phyloP scores from a whole-genome alignment of 371 early-diverging fungal species.

The Mortierella sp. region DNA sequence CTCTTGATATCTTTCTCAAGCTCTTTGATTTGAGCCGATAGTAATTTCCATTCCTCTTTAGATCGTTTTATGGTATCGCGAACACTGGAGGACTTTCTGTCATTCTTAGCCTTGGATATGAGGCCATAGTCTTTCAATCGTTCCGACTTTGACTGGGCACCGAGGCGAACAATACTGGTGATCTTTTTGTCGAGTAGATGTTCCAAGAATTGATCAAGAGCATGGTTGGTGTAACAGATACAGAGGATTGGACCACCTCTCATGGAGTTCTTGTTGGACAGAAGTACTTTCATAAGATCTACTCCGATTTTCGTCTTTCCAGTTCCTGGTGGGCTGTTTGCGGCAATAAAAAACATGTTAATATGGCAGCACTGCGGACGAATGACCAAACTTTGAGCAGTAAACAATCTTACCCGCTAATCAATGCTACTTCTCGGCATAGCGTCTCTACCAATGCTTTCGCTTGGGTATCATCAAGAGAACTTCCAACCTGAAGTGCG shows the following conservation, averaged over 20 bases:
- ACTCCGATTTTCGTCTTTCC: constrained; percentile 69
- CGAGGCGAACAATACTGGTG: constrained; percentile 59
- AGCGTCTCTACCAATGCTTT: constrained; percentile 55
- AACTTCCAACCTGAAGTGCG: background rate
- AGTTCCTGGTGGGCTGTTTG: constrained; percentile 64
- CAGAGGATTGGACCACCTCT: constrained; percentile 60
- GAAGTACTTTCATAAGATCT: constrained; percentile 58
- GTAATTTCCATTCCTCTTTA: too few species aligned
- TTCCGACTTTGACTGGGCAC: constrained; percentile 54
- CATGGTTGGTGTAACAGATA: constrained; percentile 69
- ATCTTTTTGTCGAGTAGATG: constrained; percentile 51
- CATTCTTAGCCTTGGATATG: too few species aligned
- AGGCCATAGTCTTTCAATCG: constrained; percentile 27
- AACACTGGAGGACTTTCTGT: too few species aligned
- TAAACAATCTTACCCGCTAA: constrained; percentile 50
- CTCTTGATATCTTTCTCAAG: too few species aligned
- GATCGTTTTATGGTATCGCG: too few species aligned
- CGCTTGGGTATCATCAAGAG: constrained; percentile 56
- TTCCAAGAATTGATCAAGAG: constrained; percentile 67
- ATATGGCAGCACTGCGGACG: too few species aligned
- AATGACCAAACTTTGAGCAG: too few species aligned
- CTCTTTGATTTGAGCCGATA: too few species aligned
- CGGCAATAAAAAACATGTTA: too few species aligned
- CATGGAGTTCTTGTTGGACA: constrained; percentile 41
- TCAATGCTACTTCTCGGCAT: constrained; percentile 57